Percentiles rank a stretch among this genome's conserved stretches.
Evolutionary conservation across 805 yeast genomes (phyloP).

Genomic region (Ogataea ganodermae): DNA sequence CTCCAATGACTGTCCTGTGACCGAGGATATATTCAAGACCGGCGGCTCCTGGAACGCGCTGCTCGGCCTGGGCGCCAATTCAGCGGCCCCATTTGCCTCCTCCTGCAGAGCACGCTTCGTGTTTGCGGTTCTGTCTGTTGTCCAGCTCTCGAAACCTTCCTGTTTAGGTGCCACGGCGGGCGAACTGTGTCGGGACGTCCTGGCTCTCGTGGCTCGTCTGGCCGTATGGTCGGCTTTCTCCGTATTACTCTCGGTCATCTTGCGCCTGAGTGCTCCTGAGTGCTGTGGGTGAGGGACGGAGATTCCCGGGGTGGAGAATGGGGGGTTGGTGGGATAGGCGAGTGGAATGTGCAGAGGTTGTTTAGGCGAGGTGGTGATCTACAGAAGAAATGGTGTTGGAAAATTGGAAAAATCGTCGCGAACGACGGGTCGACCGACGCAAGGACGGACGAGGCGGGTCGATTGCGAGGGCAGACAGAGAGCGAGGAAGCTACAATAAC

Average conservation of each 20-base stretch:
- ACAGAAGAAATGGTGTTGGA: too few relatives aligned
- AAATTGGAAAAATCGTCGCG: too few relatives aligned
- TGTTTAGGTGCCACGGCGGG: constrained; percentile 5
- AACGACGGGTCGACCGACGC: too few relatives aligned
- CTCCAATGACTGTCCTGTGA: constrained; percentile 74
- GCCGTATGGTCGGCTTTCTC: background rate
- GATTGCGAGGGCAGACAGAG: too few relatives aligned
- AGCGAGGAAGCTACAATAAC: too few relatives aligned
- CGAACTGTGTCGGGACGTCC: constrained; percentile 13
- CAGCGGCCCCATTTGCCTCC: constrained; percentile 13
- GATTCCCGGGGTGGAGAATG: background rate
- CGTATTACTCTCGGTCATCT: constrained; percentile 1
- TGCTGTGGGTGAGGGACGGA: too few relatives aligned
- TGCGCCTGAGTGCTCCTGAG: too few relatives aligned
- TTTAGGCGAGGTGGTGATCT: too few relatives aligned
- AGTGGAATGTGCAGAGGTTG: too few relatives aligned
- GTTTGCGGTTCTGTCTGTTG: constrained; percentile 9
- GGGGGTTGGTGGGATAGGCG: too few relatives aligned
- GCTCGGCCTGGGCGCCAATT: background rate
- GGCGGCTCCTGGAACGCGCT: constrained; percentile 57
- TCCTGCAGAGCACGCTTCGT: constrained; percentile 15
- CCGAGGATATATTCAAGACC: constrained; percentile 54
- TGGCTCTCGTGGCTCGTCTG: constrained; percentile 6
- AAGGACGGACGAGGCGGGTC: too few relatives aligned
- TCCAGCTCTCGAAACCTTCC: constrained; percentile 7